Conservation (phyloP, 2,329 filamentous ascomycete genomes). For the Xylaria sp. region DNA sequence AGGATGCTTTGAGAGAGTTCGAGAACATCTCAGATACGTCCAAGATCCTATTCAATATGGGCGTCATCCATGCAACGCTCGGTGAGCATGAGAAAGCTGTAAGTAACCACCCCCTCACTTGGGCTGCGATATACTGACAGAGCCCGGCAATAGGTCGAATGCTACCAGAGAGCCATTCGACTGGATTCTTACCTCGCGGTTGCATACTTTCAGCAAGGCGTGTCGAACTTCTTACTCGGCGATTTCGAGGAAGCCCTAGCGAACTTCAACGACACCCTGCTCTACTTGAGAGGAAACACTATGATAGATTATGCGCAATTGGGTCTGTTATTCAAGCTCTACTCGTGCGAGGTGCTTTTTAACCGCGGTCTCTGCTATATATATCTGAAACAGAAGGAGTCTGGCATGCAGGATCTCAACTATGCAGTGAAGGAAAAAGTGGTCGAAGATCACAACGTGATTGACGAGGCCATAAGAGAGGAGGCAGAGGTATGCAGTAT, state of each 20-base stretch:
- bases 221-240: conserved; percentile 95
- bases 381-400: conserved; percentile 89
- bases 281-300: conserved; percentile 93
- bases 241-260: conserved; percentile 97
- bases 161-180: conserved; percentile 88
- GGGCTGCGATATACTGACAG: conserved; percentile 22
- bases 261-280: conserved; percentile 97
- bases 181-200: conserved; percentile 96
- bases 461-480: conserved; percentile 94
- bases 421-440: conserved; percentile 96
- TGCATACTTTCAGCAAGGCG: conserved; percentile 97
- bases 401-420: conserved; percentile 86
- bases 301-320: conserved; percentile 98
- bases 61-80: conserved; percentile 94
- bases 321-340: conserved; percentile 93
- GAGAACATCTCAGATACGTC: conserved; percentile 91
- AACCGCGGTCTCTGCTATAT: conserved; percentile 98
- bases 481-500: conserved; percentile 75
- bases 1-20: conserved; percentile 83
- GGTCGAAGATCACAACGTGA: conserved; percentile 94
- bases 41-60: conserved; percentile 98
- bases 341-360: conserved; percentile 96
- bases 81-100: conserved; percentile 96
- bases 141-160: conserved; percentile 72
- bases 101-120: conserved; percentile 48